These are phyloP conservation scores for Usnea hakonensis DNA, from an alignment of 495 filamentous ascomycete genomes.

Conservation along the genomic window DNA sequence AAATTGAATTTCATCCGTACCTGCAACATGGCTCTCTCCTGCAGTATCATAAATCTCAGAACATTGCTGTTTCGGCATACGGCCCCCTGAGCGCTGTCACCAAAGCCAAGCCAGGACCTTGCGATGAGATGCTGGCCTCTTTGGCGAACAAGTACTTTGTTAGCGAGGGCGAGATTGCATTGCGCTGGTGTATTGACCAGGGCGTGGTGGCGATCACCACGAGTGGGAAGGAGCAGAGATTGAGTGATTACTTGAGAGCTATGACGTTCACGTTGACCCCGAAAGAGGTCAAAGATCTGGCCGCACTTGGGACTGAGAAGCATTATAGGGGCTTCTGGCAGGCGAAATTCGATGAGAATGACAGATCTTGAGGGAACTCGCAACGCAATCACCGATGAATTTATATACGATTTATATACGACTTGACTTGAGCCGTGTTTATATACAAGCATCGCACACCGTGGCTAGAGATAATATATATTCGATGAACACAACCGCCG, in stretches of 20 bases:
- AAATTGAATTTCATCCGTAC: conserved; percentile 86
- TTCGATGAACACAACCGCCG: too few relatives aligned
- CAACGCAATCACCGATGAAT: background rate
- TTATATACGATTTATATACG: background rate
- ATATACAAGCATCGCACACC: background rate
- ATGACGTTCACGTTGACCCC: conserved; percentile 66
- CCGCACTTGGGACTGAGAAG: conserved; percentile 52
- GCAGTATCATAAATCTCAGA: conserved; percentile 53
- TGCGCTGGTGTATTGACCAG: conserved; percentile 78
- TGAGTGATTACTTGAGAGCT: conserved; percentile 55
- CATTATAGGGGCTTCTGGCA: conserved; percentile 65
- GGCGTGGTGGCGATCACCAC: conserved; percentile 73
- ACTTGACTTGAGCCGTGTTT: background rate
- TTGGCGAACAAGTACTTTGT: conserved; percentile 76
- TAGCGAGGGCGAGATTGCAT: conserved; percentile 54
- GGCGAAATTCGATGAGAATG: conserved; percentile 50
- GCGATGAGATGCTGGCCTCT: conserved; percentile 51
- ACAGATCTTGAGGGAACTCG: conserved; percentile 25
- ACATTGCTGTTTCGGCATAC: conserved; percentile 66
- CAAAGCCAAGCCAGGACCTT: conserved; percentile 58
- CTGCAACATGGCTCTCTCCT: conserved; percentile 67
- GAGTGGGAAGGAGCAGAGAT: conserved; percentile 59
- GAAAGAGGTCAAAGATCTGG: conserved; percentile 61
- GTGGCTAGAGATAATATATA: too few relatives aligned
- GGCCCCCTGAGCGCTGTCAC: conserved; percentile 57